A percentile compares a stretch with the other conserved stretches of the same genome.
Evolutionary conservation across 116 monocot genomes (phyloP).

Genomic region (Phalaenopsis hybrid): DNA sequence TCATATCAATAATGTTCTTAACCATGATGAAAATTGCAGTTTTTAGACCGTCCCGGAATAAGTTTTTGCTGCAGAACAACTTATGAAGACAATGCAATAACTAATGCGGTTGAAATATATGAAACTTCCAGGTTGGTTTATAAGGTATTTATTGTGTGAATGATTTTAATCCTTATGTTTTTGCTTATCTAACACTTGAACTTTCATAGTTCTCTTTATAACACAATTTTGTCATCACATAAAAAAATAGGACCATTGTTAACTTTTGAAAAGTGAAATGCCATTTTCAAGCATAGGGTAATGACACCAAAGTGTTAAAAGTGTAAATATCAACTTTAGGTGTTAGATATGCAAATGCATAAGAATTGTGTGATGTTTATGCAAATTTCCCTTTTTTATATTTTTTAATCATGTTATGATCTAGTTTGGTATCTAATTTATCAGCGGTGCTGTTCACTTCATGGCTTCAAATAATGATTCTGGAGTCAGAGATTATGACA

Average conservation of each 20-base stretch:
- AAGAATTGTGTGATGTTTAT: too few relatives aligned
- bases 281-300: too few relatives aligned
- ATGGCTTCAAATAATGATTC: slow-evolving; percentile 59
- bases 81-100: slow-evolving; percentile 56
- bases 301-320: too few relatives aligned
- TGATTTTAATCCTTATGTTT: not conserved
- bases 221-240: too few relatives aligned
- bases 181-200: too few relatives aligned
- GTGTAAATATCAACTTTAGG: too few relatives aligned
- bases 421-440: not conserved
- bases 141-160: not conserved
- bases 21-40: slow-evolving; percentile 18
- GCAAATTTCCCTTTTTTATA: too few relatives aligned
- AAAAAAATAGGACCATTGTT: too few relatives aligned
- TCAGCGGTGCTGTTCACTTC: slow-evolving; percentile 44
- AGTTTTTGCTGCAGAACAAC: slow-evolving; percentile 43
- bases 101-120: slow-evolving; percentile 53
- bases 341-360: too few relatives aligned
- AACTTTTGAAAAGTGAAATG: too few relatives aligned
- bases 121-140: slow-evolving; percentile 25
- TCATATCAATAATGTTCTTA: not conserved
- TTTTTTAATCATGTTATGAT: not conserved
- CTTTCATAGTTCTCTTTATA: too few relatives aligned
- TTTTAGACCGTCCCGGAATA: slow-evolving; percentile 40
- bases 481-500: slow-evolving; percentile 43